phyloP scores from a whole-genome alignment of 257 asterid genomes.

The Cordia subcordata region DNA sequence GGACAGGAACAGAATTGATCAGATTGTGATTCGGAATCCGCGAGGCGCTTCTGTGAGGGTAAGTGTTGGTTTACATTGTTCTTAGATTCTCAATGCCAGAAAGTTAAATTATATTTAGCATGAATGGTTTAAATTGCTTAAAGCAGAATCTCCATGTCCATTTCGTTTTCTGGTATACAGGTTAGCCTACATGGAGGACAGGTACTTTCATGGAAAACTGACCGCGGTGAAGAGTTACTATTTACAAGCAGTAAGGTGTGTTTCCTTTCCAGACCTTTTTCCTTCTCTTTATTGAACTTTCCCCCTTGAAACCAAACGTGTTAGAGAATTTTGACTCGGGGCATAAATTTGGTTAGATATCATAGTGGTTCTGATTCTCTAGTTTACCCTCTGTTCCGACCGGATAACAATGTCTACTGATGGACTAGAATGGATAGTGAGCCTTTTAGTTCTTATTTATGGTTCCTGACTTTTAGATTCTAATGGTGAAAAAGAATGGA shows the following conservation, averaged over 20 bases:
- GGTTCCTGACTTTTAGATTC: too few relatives aligned
- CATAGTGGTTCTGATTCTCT: too few relatives aligned
- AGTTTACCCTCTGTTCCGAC: background rate
- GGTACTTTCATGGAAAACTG: conserved; percentile 88
- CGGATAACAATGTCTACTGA: background rate
- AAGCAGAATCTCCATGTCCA: background rate
- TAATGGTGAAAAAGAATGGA: too few relatives aligned
- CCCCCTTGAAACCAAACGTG: too few relatives aligned
- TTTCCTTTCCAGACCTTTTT: background rate
- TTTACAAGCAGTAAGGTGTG: conserved; percentile 73
- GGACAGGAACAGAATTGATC: conserved; percentile 58
- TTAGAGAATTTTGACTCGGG: background rate
- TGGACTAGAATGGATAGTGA: too few relatives aligned
- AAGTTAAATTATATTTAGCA: background rate
- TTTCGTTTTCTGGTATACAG: conserved; percentile 29
- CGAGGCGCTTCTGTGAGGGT: conserved; percentile 77
- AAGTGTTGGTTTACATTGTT: conserved; percentile 22
- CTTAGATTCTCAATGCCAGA: background rate
- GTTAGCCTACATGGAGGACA: conserved; percentile 92
- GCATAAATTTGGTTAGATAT: background rate
- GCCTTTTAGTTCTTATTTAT: too few relatives aligned
- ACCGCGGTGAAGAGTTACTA: conserved; percentile 61
- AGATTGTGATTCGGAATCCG: conserved; percentile 56
- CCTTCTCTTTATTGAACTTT: background rate
- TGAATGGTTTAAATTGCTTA: background rate